Evolutionary conservation across 805 yeast genomes (phyloP), one percentile per base, ranked within the genome.

Genomic region (Suhomyces vadensis): DNA sequence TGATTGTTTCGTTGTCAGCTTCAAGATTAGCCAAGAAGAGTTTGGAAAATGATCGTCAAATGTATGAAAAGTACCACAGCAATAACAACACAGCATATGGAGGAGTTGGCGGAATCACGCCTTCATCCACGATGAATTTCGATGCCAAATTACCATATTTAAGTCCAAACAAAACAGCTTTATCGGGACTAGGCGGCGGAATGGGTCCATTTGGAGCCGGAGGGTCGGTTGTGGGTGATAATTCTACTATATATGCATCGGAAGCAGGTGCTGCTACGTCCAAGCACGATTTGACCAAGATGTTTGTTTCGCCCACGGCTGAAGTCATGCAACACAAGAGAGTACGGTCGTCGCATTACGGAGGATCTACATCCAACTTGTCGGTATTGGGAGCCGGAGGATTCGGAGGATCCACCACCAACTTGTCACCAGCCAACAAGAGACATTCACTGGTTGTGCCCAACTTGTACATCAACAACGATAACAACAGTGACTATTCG

Each of bases 261-360:
- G 70, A 64, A 14, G 48, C 50, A 9, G 33, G 33, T 8, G 67
- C 52, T 10, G 59, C 67, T 14, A 60, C 73, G 0, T 52, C 70
- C 9, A 65, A 65, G 45, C 65, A 67, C 42, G 78, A 73, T 48
- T 62, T 69, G 52, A 72, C 77, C 29, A 68, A 59, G 42, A 73
- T 83, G 77, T 87, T 84, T 62, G 78, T 86, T 42, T 86, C 94
- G 2, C 95, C 95, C 25, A 87, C 95, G 1, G 83, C 82, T 13
- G 89, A 85, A 55, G 84, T 83, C 13, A 77, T 82, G 78, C 70
- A 71, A 44, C 76, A 74, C 53, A 71, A 65, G 53, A 63, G 70
- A 35, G 60, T 55, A 24, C 56, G 57, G 37, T 58, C 71, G 4
- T 46, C 56, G 36, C 58, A 55, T 37, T 42, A 42, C 37, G 51